Evolutionary conservation across 192 early-diverging fungal genomes (phyloP).

Genomic region (Coemansia reversa): DNA sequence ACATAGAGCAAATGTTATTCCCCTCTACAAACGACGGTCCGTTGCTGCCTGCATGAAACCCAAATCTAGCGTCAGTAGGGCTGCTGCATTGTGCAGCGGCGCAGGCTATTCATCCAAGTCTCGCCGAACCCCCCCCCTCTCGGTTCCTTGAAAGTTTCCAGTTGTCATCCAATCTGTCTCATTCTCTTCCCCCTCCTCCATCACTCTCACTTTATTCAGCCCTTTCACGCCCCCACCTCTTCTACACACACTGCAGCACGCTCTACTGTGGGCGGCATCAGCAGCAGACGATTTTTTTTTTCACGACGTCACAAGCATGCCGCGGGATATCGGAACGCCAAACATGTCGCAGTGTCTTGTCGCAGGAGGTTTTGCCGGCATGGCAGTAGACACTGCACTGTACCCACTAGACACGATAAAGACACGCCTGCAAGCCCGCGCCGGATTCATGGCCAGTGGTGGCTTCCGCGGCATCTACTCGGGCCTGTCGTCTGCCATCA

Average conservation of each 20-base stretch:
- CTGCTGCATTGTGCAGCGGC: background rate
- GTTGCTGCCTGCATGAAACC: background rate
- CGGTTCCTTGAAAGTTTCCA: background rate
- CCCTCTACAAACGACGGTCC: background rate
- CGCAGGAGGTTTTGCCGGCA: conserved; percentile 88
- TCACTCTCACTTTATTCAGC: no score
- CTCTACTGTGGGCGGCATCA: background rate
- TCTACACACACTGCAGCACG: background rate
- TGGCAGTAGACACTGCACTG: conserved; percentile 87
- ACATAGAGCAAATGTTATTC: background rate
- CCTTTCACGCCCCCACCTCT: background rate
- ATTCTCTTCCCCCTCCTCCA: no score
- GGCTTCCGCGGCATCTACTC: conserved; percentile 90
- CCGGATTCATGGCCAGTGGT: conserved; percentile 80
- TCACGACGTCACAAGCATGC: conserved; percentile 12
- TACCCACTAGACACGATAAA: conserved; percentile 98
- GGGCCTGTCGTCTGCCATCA: conserved; percentile 84
- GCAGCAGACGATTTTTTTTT: background rate
- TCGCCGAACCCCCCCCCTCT: background rate
- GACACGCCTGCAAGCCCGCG: conserved; percentile 85
- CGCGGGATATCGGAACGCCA: conserved; percentile 20
- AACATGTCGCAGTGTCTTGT: conserved; percentile 58
- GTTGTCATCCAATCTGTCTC: background rate
- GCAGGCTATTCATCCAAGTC: background rate
- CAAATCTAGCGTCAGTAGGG: background rate